Conservation (phyloP, 2,329 filamentous ascomycete genomes). For the Beauveria australis region DNA sequence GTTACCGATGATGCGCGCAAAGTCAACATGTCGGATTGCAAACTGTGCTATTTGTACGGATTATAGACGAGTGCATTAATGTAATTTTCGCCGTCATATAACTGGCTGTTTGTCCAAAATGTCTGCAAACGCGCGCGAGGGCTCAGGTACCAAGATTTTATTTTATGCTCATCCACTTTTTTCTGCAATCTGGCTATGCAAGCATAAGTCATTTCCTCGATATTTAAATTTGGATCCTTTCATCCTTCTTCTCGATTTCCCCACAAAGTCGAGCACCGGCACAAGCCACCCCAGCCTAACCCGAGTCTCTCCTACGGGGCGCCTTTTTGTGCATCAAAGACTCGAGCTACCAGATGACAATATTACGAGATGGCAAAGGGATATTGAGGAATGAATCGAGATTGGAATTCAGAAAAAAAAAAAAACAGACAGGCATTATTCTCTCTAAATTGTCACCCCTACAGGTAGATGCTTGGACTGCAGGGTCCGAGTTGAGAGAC, state of each 20-base stretch:
- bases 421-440: background rate
- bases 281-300: background rate
- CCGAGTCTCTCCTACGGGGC: background rate
- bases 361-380: background rate
- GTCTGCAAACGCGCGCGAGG: background rate
- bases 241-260: background rate
- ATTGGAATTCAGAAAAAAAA: background rate
- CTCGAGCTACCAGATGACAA: too few relatives aligned
- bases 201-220: background rate
- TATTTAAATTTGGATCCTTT: background rate
- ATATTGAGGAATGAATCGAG: background rate
- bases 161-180: background rate
- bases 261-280: background rate
- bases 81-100: background rate
- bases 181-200: background rate
- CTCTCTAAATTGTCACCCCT: background rate
- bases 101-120: background rate
- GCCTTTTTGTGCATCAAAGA: background rate
- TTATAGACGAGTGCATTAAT: background rate
- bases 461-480: background rate
- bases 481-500: background rate
- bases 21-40: too few relatives aligned
- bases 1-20: too few relatives aligned
- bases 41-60: too few relatives aligned
- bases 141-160: background rate